These are phyloP conservation scores for Dryas integrifolia DNA, from an alignment of 331 rosid genomes.

Conservation along the genomic window DNA sequence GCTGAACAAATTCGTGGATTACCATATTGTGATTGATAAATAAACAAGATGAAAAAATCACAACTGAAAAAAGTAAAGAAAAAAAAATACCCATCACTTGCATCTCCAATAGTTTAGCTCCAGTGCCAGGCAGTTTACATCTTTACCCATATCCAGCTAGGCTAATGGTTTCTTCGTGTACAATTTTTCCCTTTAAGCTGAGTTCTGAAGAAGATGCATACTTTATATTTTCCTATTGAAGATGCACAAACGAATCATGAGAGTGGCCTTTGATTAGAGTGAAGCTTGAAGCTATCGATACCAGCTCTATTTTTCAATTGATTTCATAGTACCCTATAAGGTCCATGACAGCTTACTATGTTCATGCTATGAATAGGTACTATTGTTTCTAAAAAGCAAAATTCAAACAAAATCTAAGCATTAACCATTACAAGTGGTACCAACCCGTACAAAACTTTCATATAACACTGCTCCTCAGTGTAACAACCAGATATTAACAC, in stretches of 20 bases:
- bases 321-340: neutral
- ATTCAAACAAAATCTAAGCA: neutral
- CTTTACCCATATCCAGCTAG: neutral
- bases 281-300: neutral
- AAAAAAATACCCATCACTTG: neutral
- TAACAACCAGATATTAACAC: neutral
- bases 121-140: neutral
- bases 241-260: neutral
- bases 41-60: too few relatives aligned
- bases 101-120: too few relatives aligned
- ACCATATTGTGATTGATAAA: too few relatives aligned
- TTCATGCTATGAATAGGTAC: neutral
- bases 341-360: neutral
- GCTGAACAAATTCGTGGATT: too few relatives aligned
- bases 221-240: neutral
- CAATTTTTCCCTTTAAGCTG: neutral
- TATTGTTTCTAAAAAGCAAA: neutral
- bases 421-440: neutral
- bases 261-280: neutral
- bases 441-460: neutral
- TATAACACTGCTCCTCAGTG: neutral
- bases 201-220: neutral
- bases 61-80: neutral
- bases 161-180: too few relatives aligned
- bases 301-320: neutral